These are phyloP conservation scores for Vigna mungo DNA, from an alignment of 306 rosid species.

Conservation along the genomic window DNA sequence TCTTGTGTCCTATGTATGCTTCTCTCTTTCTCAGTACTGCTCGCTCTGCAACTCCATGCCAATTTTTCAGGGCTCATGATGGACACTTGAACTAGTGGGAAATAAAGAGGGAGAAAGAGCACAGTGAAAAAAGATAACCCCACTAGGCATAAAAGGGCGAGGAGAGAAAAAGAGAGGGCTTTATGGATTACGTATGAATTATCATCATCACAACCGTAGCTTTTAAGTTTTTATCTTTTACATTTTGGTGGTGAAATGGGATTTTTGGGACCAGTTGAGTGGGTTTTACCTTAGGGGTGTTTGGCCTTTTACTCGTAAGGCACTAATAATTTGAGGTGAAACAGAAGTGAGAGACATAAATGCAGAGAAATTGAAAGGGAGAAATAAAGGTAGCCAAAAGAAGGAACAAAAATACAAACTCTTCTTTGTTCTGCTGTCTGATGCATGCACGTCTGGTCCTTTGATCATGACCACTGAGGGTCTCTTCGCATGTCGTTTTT, in stretches of 20 bases:
- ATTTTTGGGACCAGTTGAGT: slow-evolving; percentile 43
- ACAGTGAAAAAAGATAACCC: slow-evolving; percentile 42
- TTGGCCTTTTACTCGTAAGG: slow-evolving; percentile 22
- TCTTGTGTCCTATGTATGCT: not conserved
- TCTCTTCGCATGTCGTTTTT: slow-evolving; percentile 64
- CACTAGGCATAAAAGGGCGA: slow-evolving; percentile 37
- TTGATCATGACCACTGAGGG: slow-evolving; percentile 62
- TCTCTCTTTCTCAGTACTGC: slow-evolving; percentile 33
- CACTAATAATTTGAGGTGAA: slow-evolving; percentile 37
- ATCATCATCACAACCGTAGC: slow-evolving; percentile 23
- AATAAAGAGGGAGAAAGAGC: slow-evolving; percentile 25
- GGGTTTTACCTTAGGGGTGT: slow-evolving; percentile 10
- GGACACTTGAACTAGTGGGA: slow-evolving; percentile 55
- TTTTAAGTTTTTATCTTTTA: not conserved
- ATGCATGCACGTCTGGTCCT: slow-evolving; percentile 73
- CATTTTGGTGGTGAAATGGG: slow-evolving; percentile 28
- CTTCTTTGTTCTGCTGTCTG: slow-evolving; percentile 55
- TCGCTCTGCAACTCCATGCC: slow-evolving; percentile 57
- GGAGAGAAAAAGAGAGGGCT: slow-evolving; percentile 24
- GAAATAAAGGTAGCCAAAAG: slow-evolving; percentile 52
- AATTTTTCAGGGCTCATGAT: slow-evolving; percentile 54
- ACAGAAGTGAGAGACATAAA: slow-evolving; percentile 4
- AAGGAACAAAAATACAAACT: slow-evolving; percentile 62
- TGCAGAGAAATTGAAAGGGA: slow-evolving; percentile 18
- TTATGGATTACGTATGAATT: slow-evolving; percentile 19